Evolutionary conservation across 805 yeast species (phyloP).

Genomic region (Kluyveromyces dobzhanskii): DNA sequence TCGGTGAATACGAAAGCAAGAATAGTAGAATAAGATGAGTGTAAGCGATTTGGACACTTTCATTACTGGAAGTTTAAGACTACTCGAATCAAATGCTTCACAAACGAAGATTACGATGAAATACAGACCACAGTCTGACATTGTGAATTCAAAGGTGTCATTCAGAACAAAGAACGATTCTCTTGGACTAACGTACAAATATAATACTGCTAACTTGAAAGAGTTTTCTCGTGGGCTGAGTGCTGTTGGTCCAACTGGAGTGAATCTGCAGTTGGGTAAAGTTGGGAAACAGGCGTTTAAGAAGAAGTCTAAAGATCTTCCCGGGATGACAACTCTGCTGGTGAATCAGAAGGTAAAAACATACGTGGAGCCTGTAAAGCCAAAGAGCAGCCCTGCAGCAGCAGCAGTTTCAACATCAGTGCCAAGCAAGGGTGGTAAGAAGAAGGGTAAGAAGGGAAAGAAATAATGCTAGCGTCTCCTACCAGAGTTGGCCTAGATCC

Average conservation of each 20-base stretch:
- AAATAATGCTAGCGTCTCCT: slow-evolving; percentile 20
- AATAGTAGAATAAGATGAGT: not conserved
- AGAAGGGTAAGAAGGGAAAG: slow-evolving; percentile 24
- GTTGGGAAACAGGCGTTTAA: slow-evolving; percentile 15
- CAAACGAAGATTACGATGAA: slow-evolving; percentile 25
- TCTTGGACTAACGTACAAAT: slow-evolving; percentile 52
- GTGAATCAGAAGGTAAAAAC: slow-evolving; percentile 24
- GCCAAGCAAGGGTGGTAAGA: slow-evolving; percentile 3
- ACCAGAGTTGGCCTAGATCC: no score
- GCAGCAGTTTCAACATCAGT: not conserved
- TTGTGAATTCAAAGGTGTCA: slow-evolving; percentile 12
- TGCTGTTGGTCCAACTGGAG: slow-evolving; percentile 65
- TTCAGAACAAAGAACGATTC: slow-evolving; percentile 61
- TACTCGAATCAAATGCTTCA: slow-evolving; percentile 37
- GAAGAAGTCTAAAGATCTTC: slow-evolving; percentile 14
- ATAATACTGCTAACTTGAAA: slow-evolving; percentile 52
- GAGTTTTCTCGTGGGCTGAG: slow-evolving; percentile 68
- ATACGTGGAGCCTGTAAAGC: slow-evolving; percentile 11
- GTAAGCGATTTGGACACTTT: slow-evolving; percentile 32
- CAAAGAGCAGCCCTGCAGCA: slow-evolving; percentile 6
- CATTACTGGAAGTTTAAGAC: slow-evolving; percentile 34
- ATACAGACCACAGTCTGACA: slow-evolving; percentile 27
- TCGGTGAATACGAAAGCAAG: no score
- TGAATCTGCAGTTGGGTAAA: slow-evolving; percentile 25
- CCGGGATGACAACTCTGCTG: slow-evolving; percentile 21